phyloP scores from a whole-genome alignment of 2,329 filamentous ascomycete species.

The Cadophora sp. region DNA sequence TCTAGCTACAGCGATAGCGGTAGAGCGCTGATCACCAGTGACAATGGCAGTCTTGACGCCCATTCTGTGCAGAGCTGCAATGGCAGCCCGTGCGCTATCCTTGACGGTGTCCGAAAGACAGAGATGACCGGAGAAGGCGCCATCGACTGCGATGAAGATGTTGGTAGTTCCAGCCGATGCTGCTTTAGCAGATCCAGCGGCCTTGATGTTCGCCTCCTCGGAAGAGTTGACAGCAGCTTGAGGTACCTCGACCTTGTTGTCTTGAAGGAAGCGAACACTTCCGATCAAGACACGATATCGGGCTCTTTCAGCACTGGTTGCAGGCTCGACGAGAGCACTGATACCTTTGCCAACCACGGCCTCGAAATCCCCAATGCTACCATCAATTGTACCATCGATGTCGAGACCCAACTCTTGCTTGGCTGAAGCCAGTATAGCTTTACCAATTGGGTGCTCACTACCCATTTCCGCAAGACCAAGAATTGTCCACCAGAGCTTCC shows the following conservation, averaged over 20 bases:
- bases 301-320: conserved; percentile 67
- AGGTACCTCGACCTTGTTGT: conserved; percentile 72
- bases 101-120: conserved; percentile 92
- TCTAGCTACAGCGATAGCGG: conserved; percentile 82
- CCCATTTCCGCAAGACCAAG: conserved; percentile 95
- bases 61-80: conserved; percentile 83
- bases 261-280: conserved; percentile 78
- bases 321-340: conserved; percentile 80
- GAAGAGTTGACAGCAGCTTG: conserved; percentile 68
- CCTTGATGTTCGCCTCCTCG: conserved; percentile 60
- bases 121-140: conserved; percentile 79
- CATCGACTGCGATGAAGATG: conserved; percentile 90
- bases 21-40: conserved; percentile 87
- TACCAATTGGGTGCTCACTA: conserved; percentile 95
- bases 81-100: conserved; percentile 79
- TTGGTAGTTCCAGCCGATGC: conserved; percentile 76
- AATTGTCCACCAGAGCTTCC: conserved; percentile 91
- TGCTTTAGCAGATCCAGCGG: conserved; percentile 46
- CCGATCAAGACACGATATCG: conserved; percentile 85
- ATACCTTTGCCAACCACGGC: conserved; percentile 86
- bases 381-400: conserved; percentile 77
- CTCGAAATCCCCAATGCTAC: conserved; percentile 84
- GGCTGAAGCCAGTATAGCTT: conserved; percentile 78
- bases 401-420: conserved; percentile 77
- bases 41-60: conserved; percentile 89